Evolutionary conservation across 1,284 basidiomycete species (phyloP), one percentile per base, ranked within the genome.

Genomic region (Sporisorium reilianum): DNA sequence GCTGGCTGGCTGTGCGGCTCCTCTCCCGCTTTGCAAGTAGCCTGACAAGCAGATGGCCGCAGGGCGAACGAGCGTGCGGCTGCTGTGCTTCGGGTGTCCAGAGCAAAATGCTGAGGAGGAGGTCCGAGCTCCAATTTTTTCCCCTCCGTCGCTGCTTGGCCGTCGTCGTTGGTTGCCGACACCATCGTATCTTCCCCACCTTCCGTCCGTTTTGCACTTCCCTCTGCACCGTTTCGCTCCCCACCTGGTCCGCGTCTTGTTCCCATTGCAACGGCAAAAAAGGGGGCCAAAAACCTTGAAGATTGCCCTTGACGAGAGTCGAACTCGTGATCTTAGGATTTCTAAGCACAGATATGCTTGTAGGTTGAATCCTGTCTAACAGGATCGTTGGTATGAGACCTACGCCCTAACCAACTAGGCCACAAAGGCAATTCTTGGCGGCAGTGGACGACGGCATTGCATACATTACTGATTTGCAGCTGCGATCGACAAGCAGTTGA

Each of bases 291-390:
- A 46, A 38, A 34, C 34, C 11, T 40, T 56, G 61, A 69, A 56
- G 30, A 53, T 20, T 73, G 70, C 62, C 64, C 65, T 68, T 51
- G 70, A 55, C 54, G 70, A 73, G 70, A 64, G 58, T 73, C 70
- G 70, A 73, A 73, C 70, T 73, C 70, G 54, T 55, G 70, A 73
- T 68, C 70, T 73, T 73, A 64, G 65, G 64, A 73, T 73, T 42
- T 57, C 67, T 57, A 41, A 70, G 50, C 61, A 41, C 22, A 22
- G 5, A 45, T 0, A 44, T 23, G 57, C 51, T 57, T 50, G 67
- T 69, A 69, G 67, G 67, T 64, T 50, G 50, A 55, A 45, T 57
- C 67, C 57, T 58, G 61, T 51, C 5, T 28, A 40, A 54, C 66
- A 64, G 61, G 66, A 64, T 69, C 66, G 66, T 56, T 69, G 61